These are phyloP conservation scores for Tephrocybe sp. DNA, from an alignment of 768 basidiomycete genomes.

Conservation along the genomic window DNA sequence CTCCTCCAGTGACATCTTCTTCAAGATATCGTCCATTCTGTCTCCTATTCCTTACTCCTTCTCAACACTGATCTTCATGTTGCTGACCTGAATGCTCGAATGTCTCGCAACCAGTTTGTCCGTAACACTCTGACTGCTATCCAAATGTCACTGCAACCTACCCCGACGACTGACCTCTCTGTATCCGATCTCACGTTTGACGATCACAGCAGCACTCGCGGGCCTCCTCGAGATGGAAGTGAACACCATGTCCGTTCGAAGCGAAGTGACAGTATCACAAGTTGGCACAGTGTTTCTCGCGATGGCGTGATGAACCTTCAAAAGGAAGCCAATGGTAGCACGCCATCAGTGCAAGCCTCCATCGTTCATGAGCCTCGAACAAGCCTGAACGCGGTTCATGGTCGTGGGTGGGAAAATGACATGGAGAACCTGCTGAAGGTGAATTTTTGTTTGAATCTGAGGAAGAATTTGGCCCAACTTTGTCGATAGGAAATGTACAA, in stretches of 20 bases:
- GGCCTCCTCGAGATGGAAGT: conserved; percentile 53
- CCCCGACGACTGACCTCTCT: conserved; percentile 45
- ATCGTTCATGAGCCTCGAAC: conserved; percentile 33
- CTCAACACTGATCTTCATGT: conserved; percentile 98
- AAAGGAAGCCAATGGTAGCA: conserved; percentile 55
- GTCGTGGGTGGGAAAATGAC: conserved; percentile 78
- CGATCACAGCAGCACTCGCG: conserved; percentile 59
- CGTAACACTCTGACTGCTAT: conserved; percentile 88
- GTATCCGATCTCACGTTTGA: conserved; percentile 64
- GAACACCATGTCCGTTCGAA: conserved; percentile 59
- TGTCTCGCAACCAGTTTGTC: conserved; percentile 92
- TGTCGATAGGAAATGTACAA: conserved; percentile 83
- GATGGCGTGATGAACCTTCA: conserved; percentile 45
- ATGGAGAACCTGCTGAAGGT: conserved; percentile 88
- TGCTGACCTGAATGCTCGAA: conserved; percentile 81
- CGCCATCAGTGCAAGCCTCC: conserved; percentile 60
- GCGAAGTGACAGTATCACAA: conserved; percentile 79
- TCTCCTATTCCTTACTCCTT: conserved; percentile 87
- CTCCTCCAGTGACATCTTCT: conserved; percentile 5
- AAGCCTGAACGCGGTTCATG: conserved; percentile 41
- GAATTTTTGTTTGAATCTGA: conserved; percentile 16
- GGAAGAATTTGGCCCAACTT: conserved; percentile 7
- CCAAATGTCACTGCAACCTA: conserved; percentile 69
- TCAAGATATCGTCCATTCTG: conserved; percentile 89
- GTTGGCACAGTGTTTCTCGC: conserved; percentile 76